phyloP scores from a whole-genome alignment of 2,329 filamentous ascomycete genomes.

The Purpureocillium lavendulum region DNA sequence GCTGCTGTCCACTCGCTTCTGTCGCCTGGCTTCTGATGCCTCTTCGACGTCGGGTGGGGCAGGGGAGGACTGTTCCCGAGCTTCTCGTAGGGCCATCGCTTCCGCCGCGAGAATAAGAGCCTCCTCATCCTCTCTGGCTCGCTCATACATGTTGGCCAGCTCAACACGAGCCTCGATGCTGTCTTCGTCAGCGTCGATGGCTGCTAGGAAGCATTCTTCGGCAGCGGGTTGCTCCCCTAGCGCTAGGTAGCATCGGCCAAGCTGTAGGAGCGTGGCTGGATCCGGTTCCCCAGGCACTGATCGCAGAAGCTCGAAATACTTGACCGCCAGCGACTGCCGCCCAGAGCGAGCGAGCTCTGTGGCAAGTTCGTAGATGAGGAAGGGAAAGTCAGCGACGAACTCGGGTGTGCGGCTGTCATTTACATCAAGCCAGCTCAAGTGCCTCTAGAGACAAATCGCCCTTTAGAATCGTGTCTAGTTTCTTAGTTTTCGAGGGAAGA shows the following conservation, averaged over 20 bases:
- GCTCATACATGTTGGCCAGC: constrained; percentile 79
- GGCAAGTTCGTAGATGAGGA: constrained; percentile 67
- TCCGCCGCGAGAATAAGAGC: constrained; percentile 72
- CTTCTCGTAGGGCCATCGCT: constrained; percentile 56
- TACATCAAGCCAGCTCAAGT: constrained; percentile 64
- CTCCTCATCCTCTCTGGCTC: constrained; percentile 61
- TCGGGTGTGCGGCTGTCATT: constrained; percentile 37
- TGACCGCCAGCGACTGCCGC: constrained; percentile 32
- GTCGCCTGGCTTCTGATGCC: too few relatives aligned
- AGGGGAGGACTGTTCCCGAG: constrained; percentile 20
- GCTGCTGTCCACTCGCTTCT: too few relatives aligned
- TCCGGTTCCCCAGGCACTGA: constrained; percentile 40
- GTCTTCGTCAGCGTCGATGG: constrained; percentile 62
- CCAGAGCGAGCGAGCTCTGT: constrained; percentile 29
- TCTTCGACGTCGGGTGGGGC: constrained; percentile 1
- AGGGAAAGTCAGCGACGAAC: constrained; percentile 57
- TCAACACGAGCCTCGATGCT: constrained; percentile 71
- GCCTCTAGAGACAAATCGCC: constrained; percentile 36
- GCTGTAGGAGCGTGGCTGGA: constrained; percentile 41
- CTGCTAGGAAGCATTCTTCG: constrained; percentile 67
- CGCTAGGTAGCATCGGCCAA: constrained; percentile 62
- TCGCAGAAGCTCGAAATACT: constrained; percentile 48
- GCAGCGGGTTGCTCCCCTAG: constrained; percentile 58
- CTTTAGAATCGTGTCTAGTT: too few relatives aligned
- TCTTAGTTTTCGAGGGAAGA: too few relatives aligned